Conservation (phyloP, 305 asterid genomes). For the Andrographis paniculata region DNA sequence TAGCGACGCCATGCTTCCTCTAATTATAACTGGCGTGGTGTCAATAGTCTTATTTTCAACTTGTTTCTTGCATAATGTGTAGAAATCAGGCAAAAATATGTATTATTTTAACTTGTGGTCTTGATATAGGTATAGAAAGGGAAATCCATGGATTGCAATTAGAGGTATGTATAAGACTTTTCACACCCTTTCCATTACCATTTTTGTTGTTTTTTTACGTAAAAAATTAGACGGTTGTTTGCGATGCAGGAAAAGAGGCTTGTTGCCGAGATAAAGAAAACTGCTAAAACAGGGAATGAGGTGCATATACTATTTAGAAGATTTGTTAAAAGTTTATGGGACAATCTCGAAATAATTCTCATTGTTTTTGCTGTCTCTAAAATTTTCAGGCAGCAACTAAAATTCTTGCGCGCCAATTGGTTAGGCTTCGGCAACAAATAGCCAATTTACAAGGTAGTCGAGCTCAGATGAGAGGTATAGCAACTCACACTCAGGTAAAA, state of each 20-base stretch:
- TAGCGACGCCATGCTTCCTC: too few species aligned
- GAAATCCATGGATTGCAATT: conserved; percentile 53
- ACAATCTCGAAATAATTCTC: neutral
- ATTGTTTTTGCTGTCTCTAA: conserved; percentile 9
- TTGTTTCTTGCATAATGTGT: too few species aligned
- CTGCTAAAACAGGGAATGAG: conserved; percentile 78
- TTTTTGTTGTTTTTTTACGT: conserved; percentile 2
- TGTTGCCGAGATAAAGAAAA: conserved; percentile 65
- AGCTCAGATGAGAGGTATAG: conserved; percentile 93
- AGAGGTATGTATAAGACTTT: conserved; percentile 34
- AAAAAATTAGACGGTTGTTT: conserved; percentile 8
- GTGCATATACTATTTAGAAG: conserved; percentile 19
- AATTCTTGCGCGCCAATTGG: conserved; percentile 77
- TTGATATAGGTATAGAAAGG: conserved; percentile 47
- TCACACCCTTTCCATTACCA: neutral
- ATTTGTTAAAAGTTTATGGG: neutral
- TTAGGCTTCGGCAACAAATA: conserved; percentile 86
- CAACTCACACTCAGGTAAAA: conserved; percentile 85
- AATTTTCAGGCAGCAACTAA: conserved; percentile 73
- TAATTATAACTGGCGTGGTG: too few species aligned
- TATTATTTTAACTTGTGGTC: neutral
- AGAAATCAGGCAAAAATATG: too few species aligned
- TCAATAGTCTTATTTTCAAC: too few species aligned
- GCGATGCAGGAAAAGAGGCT: conserved; percentile 61
- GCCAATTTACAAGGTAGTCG: conserved; percentile 87